These are phyloP conservation scores for Litsea cubeba DNA, from an alignment of 164 flowering plant genomes.

Conservation along the genomic window DNA sequence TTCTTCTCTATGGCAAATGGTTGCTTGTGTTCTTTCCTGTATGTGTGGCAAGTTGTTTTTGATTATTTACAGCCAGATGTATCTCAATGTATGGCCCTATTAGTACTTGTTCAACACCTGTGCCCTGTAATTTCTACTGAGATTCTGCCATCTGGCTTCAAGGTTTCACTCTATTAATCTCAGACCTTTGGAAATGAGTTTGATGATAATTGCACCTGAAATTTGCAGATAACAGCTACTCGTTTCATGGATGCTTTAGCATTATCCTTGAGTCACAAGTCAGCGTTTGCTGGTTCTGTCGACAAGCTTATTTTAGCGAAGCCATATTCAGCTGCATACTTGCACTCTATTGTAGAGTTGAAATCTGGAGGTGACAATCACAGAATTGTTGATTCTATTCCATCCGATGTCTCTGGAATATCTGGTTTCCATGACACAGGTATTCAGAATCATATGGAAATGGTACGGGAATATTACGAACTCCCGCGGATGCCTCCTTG, in stretches of 20 bases:
- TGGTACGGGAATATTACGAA: conserved; percentile 27
- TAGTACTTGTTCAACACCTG: no score
- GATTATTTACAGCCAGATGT: no score
- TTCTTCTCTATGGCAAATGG: no score
- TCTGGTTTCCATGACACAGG: conserved; percentile 17
- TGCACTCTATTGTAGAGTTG: conserved; percentile 71
- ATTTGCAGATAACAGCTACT: conserved; percentile 56
- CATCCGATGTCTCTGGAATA: conserved; percentile 17
- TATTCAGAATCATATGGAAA: conserved; percentile 10
- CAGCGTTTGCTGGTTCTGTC: conserved; percentile 80
- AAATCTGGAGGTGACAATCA: conserved; percentile 25
- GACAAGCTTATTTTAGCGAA: conserved; percentile 45
- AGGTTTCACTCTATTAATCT: not conserved
- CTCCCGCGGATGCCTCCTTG: conserved; percentile 96
- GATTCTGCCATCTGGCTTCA: not conserved
- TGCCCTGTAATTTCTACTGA: not conserved
- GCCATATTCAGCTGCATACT: conserved; percentile 59
- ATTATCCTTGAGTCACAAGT: conserved; percentile 67
- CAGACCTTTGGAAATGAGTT: conserved; percentile 1
- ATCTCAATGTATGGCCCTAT: no score
- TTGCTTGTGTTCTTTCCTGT: no score
- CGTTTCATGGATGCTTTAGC: conserved; percentile 62
- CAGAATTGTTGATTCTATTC: conserved; percentile 11
- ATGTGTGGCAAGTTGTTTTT: no score
- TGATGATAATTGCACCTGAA: conserved; percentile 8